These are phyloP conservation scores for Calonectria leucothoes DNA, from an alignment of 2,329 filamentous ascomycete genomes.

Conservation along the genomic window DNA sequence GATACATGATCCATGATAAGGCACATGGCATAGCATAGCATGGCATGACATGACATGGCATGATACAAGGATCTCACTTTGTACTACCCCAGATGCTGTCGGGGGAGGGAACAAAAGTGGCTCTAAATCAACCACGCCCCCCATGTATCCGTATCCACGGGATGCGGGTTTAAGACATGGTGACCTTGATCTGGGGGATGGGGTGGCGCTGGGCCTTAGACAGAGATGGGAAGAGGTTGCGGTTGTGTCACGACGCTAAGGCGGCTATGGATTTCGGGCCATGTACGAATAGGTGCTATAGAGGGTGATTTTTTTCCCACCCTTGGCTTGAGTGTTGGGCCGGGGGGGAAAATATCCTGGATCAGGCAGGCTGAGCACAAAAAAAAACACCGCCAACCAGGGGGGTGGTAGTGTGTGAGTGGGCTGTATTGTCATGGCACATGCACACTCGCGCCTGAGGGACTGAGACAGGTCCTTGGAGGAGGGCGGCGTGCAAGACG, in stretches of 20 bases:
- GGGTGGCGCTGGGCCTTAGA: constrained; percentile 33
- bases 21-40: constrained; percentile 1
- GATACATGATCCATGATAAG: constrained; percentile 2
- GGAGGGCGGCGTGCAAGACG: neutral
- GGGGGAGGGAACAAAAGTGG: neutral
- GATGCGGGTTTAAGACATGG: constrained; percentile 36
- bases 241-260: constrained; percentile 42
- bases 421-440: neutral
- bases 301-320: constrained; percentile 2
- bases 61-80: constrained; percentile 13
- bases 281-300: constrained; percentile 19
- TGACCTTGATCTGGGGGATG: constrained; percentile 29
- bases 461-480: neutral
- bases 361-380: constrained; percentile 1
- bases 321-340: constrained; percentile 7
- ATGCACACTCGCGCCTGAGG: neutral
- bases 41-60: constrained; percentile 2
- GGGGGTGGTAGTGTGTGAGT: neutral
- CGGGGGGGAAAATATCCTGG: neutral
- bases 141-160: constrained; percentile 17
- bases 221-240: constrained; percentile 32
- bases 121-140: constrained; percentile 4
- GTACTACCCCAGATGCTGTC: neutral
- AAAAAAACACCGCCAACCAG: neutral
- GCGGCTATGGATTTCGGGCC: constrained; percentile 27